Conservation (phyloP, 306 rosid species). For the Trichosanthes truncata region DNA sequence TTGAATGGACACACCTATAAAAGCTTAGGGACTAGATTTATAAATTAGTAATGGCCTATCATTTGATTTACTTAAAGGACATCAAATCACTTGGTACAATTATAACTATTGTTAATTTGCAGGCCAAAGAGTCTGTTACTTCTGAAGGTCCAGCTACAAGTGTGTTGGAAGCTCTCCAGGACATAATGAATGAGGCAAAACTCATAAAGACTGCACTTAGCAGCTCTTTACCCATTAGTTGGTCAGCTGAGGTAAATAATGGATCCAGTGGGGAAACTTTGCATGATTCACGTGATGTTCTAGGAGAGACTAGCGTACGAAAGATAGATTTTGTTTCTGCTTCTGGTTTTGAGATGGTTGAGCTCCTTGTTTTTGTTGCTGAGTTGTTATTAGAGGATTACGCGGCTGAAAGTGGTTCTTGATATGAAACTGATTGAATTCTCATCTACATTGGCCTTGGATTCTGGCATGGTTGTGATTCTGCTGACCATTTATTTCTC, state of each 20-base stretch:
- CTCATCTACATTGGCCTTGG: not conserved
- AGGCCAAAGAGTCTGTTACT: conserved; percentile 47
- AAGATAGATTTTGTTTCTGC: conserved; percentile 68
- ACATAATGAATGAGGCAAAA: conserved; percentile 56
- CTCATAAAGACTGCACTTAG: conserved; percentile 84
- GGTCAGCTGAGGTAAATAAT: conserved; percentile 58
- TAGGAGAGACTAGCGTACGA: conserved; percentile 29
- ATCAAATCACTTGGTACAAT: not conserved
- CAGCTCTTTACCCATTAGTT: conserved; percentile 82
- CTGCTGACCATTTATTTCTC: not conserved
- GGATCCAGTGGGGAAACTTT: conserved; percentile 20
- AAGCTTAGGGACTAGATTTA: not conserved
- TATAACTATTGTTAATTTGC: conserved; percentile 12
- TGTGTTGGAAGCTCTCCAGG: conserved; percentile 35
- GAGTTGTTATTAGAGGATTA: conserved; percentile 45
- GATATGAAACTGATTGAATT: conserved; percentile 4
- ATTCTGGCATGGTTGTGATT: not conserved
- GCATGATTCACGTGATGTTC: conserved; percentile 18
- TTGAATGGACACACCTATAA: not conserved
- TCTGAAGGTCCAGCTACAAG: conserved; percentile 31
- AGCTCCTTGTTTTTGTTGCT: conserved; percentile 70
- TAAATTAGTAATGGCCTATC: not conserved
- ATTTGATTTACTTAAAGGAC: not conserved
- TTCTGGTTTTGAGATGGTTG: conserved; percentile 96
- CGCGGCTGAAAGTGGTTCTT: conserved; percentile 15